phyloP scores from a whole-genome alignment of 345 rosid genomes.

The Mercurialis annua region DNA sequence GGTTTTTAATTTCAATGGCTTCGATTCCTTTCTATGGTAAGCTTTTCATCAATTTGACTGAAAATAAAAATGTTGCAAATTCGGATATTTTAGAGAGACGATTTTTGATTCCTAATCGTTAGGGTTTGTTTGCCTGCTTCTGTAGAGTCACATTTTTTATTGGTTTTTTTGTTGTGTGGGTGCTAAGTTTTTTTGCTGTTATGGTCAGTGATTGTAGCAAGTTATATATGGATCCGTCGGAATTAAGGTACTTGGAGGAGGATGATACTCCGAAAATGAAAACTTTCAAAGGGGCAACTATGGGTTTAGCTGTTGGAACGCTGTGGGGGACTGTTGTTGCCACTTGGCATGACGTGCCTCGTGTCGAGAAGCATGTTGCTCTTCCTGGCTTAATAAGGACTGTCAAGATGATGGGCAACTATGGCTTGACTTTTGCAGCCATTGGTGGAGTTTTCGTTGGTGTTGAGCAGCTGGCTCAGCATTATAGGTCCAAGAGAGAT shows the following conservation, averaged over 20 bases:
- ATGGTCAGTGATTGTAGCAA: slow-evolving; percentile 3
- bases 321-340: slow-evolving; percentile 89
- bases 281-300: slow-evolving; percentile 78
- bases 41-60: no score
- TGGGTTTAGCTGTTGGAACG: slow-evolving; percentile 76
- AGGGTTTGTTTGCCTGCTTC: background rate
- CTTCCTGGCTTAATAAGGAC: slow-evolving; percentile 91
- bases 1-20: no score
- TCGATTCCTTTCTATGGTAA: no score
- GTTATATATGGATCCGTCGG: slow-evolving; percentile 70
- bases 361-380: slow-evolving; percentile 92
- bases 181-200: slow-evolving; percentile 1
- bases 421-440: slow-evolving; percentile 90
- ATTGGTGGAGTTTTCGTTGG: slow-evolving; percentile 98
- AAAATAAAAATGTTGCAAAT: no score
- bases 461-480: slow-evolving; percentile 82
- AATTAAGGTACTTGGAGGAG: slow-evolving; percentile 82
- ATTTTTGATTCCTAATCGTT: no score
- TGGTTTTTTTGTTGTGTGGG: background rate
- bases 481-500: slow-evolving; percentile 75
- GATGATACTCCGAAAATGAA: slow-evolving; percentile 69
- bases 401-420: slow-evolving; percentile 90
- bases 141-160: background rate
- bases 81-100: background rate
- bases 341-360: slow-evolving; percentile 92